Conservation (phyloP, 352 stramenopile species). For the Phytophthora tentaculata region DNA sequence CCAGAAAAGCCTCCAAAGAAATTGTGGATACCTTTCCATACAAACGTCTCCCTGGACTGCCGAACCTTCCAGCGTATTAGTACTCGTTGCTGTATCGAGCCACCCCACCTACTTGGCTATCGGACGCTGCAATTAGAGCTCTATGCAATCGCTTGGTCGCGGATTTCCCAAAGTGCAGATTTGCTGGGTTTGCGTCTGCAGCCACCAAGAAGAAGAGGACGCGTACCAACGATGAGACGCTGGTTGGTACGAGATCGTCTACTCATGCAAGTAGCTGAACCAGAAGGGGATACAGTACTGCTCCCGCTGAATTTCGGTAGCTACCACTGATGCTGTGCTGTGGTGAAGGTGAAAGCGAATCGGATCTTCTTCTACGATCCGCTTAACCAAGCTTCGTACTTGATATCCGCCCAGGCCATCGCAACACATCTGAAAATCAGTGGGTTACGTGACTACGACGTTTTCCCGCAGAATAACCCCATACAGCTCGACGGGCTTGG, state of each 20-base stretch:
- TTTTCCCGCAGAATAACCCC: not conserved
- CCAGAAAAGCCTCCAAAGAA: not conserved
- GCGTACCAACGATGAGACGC: not conserved
- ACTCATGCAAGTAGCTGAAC: not conserved
- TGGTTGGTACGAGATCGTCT: not conserved
- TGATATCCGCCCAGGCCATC: not conserved
- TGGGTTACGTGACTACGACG: not conserved
- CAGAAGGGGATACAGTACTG: not conserved
- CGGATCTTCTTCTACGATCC: not conserved
- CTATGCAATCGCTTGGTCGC: not conserved
- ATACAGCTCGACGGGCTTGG: not conserved
- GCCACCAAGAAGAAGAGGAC: not conserved
- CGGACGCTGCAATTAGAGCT: not conserved
- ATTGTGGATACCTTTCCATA: not conserved
- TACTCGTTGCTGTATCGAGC: not conserved
- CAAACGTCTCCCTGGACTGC: not conserved
- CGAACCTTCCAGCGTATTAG: not conserved
- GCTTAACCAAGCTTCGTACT: not conserved
- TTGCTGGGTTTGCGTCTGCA: not conserved
- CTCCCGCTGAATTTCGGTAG: not conserved
- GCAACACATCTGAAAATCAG: not conserved
- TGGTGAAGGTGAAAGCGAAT: not conserved
- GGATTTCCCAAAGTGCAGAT: not conserved
- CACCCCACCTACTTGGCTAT: not conserved
- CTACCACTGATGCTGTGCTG: not conserved